phyloP scores from a whole-genome alignment of 2,329 filamentous ascomycete genomes.

The Exophiala oligosperma region DNA sequence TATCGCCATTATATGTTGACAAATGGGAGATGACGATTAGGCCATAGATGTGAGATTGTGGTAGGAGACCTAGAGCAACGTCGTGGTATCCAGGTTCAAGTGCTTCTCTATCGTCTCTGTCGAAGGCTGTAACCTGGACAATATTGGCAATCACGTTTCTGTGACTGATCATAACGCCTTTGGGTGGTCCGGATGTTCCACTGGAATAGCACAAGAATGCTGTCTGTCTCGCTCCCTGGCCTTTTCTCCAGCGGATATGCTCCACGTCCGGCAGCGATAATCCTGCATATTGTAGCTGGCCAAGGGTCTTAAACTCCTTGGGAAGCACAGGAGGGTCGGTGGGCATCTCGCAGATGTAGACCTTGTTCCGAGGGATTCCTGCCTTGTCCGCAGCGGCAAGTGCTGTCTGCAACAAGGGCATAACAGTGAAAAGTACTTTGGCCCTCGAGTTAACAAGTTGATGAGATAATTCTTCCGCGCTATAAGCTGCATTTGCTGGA shows the following conservation, averaged over 20 bases:
- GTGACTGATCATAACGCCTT: conserved; percentile 79
- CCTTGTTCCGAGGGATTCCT: conserved; percentile 61
- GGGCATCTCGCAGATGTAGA: conserved; percentile 70
- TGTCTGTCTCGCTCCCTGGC: conserved; percentile 56
- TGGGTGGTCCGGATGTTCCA: conserved; percentile 79
- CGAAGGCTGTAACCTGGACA: conserved; percentile 47
- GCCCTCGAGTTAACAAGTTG: conserved; percentile 69
- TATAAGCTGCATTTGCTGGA: conserved; percentile 74
- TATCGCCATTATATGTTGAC: conserved; percentile 69
- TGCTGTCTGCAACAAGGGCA: conserved; percentile 63
- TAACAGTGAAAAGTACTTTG: conserved; percentile 70
- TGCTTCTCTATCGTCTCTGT: conserved; percentile 44
- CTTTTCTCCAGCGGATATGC: conserved; percentile 40
- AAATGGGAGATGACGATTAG: conserved; percentile 69
- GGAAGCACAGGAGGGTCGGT: conserved; percentile 28
- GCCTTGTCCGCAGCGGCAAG: conserved; percentile 64
- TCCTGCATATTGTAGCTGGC: conserved; percentile 66
- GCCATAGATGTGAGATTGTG: conserved; percentile 79
- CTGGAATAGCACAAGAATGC: conserved; percentile 79
- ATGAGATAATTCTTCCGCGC: conserved; percentile 66
- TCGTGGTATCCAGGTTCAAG: conserved; percentile 46
- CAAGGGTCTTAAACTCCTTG: conserved; percentile 59
- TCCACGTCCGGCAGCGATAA: conserved; percentile 40
- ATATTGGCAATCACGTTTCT: conserved; percentile 70
- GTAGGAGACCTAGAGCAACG: conserved; percentile 66